Base-by-base conservation (phyloP, 345 rosid genomes). In the Combretum micranthum region DNA sequence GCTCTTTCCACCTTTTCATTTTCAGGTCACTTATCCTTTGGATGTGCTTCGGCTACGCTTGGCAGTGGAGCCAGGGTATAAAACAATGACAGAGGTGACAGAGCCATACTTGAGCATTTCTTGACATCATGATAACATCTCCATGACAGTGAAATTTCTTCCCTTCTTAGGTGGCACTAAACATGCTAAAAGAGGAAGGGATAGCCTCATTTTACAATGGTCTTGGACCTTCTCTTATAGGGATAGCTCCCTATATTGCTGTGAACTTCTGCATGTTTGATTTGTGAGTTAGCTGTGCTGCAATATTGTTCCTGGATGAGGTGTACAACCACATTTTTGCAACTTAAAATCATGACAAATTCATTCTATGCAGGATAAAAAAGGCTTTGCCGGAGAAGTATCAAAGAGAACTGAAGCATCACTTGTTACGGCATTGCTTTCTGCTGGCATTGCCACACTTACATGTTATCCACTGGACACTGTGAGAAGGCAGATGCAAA, bases 381-480 rank as follows among this genome's bases (percentile, higher is more conserved):
- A 93, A 84, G 79, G 74, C 92, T 47, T 74, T 93, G 71, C 99
- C 97, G 2, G 94, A 93, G 72, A 79, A 85, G 44, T 85, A 78
- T 57, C 78, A 64, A 64, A 89, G 64, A 89, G 78, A 72, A 77
- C 97, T 58, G 88, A 80, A 57, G 73, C 90, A 59, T 89, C 96
- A 60, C 78, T 93, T 23, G 18, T 93, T 11, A 89, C 95, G 47
- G 99, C 95, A 60, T 84, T 85, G 59, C 75, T 78, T 37, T 93
- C 99, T 1, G 91, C 99, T 51, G 70, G 83, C 59, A 69, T 84
- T 65, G 97, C 99, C 63, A 90, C 97, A 42, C 72, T 90, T 50
- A 85, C 96, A 25, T 93, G 99, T 68, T 93, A 90, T 77, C 97
- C 99, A 43, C 76, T 90, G 57, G 99, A 93, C 79, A 90, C 99